Evolutionary conservation across 352 stramenopile species (phyloP).

Genomic region (Globisporangium nagaii): DNA sequence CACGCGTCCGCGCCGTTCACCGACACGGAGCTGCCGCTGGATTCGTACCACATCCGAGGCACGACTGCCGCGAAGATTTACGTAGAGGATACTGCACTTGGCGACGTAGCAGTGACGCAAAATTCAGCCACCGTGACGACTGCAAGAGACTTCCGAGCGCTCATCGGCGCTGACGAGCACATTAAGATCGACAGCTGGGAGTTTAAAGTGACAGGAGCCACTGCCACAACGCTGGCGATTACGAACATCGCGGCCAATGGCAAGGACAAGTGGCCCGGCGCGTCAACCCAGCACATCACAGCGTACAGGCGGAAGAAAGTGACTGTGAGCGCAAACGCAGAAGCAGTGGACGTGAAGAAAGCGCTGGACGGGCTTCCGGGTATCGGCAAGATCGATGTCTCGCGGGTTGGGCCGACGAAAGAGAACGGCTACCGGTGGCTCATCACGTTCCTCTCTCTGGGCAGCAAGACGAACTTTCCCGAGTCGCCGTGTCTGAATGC

Average conservation of each 20-base stretch:
- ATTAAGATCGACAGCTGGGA: conserved; percentile 50
- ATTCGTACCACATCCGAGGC: conserved; percentile 64
- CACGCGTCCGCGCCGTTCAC: conserved; percentile 68
- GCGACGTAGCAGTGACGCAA: conserved; percentile 43
- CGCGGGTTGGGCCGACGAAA: conserved; percentile 45
- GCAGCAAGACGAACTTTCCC: conserved; percentile 37
- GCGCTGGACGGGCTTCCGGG: conserved; percentile 41
- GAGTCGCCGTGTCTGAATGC: conserved; percentile 50
- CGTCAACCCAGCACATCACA: conserved; percentile 40
- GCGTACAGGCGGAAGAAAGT: conserved; percentile 67
- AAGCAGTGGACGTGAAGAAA: conserved; percentile 43
- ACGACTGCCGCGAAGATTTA: conserved; percentile 22
- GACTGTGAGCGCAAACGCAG: conserved; percentile 38
- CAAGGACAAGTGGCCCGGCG: conserved; percentile 30
- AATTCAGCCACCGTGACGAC: conserved; percentile 31
- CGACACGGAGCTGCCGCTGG: conserved; percentile 50
- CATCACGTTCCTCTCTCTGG: conserved; percentile 67
- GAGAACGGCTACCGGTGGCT: conserved; percentile 60
- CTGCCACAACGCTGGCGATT: conserved; percentile 25
- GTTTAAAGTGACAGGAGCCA: conserved; percentile 37
- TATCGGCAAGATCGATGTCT: conserved; percentile 49
- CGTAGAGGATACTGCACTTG: conserved; percentile 59
- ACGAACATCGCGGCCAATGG: conserved; percentile 16
- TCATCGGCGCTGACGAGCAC: conserved; percentile 34
- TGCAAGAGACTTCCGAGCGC: conserved; percentile 31